Base-by-base conservation (phyloP, 108 stramenopile genomes). In the Fistulifera pelliculosa region DNA sequence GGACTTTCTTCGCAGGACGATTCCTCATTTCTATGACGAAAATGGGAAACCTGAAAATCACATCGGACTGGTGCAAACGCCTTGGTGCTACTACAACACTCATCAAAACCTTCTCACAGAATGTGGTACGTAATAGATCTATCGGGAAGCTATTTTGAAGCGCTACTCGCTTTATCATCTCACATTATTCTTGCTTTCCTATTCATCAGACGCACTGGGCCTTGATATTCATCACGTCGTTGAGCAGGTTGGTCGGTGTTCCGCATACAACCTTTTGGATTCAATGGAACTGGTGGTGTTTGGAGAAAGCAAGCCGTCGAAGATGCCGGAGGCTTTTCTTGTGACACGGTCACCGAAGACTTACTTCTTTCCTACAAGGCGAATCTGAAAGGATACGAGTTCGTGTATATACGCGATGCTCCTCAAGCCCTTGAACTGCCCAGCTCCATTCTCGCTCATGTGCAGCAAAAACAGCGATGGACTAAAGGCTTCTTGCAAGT, bases 381-480 rank as follows among this genome's bases (percentile, higher is more conserved):
- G 1, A 23, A 60, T 27, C 22, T 66, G 28, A 17, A 7, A 0
- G 65, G 65, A 1, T 66, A 66, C 38, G 27, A 59, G 27, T 60
- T 66, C 27, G 49, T 66, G 12, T 66, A 60, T 31, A 6, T 52
- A 16, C 28, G 58, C 5, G n/a, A 66, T 16, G 21, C 24, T 41
- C 65, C 58, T 0, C 65, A 66, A 44, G 49, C 27, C 2, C 41
- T 66, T 1, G 65, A 66, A 35, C 10, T 53, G 41, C 57, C 58
- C 5, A 27, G 23, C 3, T 26, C 19, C 10, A 52, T 66, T 31
- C 24, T 25, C 2, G 65, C 65, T 1, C 49, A 66, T 35, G 12
- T 38, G 0, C 57, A 66, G 48, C 65, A 66, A 47, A 66, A 66
- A 49, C 56, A 59, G 26, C 65, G 65, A 4, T 66, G 65, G 65